These are phyloP conservation scores for Salix udensis DNA, from an alignment of 345 rosid genomes.

Conservation along the genomic window DNA sequence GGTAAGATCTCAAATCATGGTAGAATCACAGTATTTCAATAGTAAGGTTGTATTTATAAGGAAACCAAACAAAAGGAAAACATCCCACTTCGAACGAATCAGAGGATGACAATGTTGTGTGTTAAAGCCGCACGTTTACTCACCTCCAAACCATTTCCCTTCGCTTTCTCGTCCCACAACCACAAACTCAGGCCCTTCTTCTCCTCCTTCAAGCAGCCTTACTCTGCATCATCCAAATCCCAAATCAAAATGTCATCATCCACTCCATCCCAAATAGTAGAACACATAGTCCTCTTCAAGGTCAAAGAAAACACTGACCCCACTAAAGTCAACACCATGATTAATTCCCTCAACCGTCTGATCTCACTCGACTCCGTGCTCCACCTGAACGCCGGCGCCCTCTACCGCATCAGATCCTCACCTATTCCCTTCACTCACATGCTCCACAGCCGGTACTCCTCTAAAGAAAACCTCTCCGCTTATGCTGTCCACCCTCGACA, in stretches of 20 bases:
- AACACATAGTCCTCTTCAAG: constrained; percentile 83
- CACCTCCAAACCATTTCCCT: constrained; percentile 18
- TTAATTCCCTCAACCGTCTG: constrained; percentile 53
- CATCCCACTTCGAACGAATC: not conserved
- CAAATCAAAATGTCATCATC: constrained; percentile 32
- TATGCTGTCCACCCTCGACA: constrained; percentile 66
- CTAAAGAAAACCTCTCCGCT: constrained; percentile 48
- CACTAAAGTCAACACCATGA: constrained; percentile 44
- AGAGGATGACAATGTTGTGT: constrained; percentile 18
- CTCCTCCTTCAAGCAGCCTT: constrained; percentile 16
- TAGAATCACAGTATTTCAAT: too few relatives aligned
- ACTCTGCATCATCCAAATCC: not conserved
- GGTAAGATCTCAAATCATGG: too few relatives aligned
- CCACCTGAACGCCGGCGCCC: constrained; percentile 58
- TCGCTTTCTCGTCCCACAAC: constrained; percentile 10
- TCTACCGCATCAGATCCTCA: constrained; percentile 44
- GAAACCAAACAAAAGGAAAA: not conserved
- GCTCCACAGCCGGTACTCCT: constrained; percentile 77
- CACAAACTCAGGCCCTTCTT: not conserved
- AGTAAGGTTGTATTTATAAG: too few relatives aligned
- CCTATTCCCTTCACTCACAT: constrained; percentile 63
- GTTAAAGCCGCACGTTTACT: constrained; percentile 18
- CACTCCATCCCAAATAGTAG: constrained; percentile 25
- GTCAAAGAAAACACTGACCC: constrained; percentile 51
- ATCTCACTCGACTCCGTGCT: constrained; percentile 51